These are phyloP conservation scores for Kalanchoe fedtschenkoi DNA, from an alignment of 164 flowering plant genomes.

Conservation along the genomic window DNA sequence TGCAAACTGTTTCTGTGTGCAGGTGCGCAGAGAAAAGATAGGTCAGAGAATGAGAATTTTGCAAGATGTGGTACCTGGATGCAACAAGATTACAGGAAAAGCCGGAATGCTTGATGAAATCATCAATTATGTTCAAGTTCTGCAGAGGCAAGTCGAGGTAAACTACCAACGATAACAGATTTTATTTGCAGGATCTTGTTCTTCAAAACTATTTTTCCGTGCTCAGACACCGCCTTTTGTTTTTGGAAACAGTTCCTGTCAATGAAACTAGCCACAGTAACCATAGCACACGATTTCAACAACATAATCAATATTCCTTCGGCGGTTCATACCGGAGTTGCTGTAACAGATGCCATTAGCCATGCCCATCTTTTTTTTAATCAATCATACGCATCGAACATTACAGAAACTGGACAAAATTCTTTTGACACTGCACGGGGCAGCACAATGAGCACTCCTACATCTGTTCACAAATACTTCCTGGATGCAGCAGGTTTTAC, in stretches of 20 bases:
- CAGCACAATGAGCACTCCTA: too few relatives aligned
- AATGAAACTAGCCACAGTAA: slow-evolving; percentile 90
- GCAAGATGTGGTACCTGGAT: slow-evolving; percentile 94
- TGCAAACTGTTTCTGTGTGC: slow-evolving; percentile 13
- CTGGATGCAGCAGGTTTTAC: too few relatives aligned
- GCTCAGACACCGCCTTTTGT: too few relatives aligned
- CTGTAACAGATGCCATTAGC: too few relatives aligned
- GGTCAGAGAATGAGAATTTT: slow-evolving; percentile 93
- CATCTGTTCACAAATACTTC: too few relatives aligned
- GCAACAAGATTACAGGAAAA: slow-evolving; percentile 93
- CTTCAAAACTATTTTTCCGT: neutral
- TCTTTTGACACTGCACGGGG: too few relatives aligned
- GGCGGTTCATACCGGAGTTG: too few relatives aligned
- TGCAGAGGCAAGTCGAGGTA: slow-evolving; percentile 98
- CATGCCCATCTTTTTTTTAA: too few relatives aligned
- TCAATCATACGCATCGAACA: too few relatives aligned
- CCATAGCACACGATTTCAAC: too few relatives aligned
- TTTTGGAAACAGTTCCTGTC: slow-evolving; percentile 61
- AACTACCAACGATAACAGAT: neutral
- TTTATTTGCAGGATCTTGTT: neutral
- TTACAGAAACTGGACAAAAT: too few relatives aligned
- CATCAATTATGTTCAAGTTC: slow-evolving; percentile 90
- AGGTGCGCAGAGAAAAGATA: slow-evolving; percentile 95
- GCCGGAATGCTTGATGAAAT: slow-evolving; percentile 98
- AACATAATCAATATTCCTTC: too few relatives aligned